Evolutionary conservation across 1,284 basidiomycete genomes (phyloP), one percentile per base, ranked within the genome.

Genomic region (Rhizoctonia solani): DNA sequence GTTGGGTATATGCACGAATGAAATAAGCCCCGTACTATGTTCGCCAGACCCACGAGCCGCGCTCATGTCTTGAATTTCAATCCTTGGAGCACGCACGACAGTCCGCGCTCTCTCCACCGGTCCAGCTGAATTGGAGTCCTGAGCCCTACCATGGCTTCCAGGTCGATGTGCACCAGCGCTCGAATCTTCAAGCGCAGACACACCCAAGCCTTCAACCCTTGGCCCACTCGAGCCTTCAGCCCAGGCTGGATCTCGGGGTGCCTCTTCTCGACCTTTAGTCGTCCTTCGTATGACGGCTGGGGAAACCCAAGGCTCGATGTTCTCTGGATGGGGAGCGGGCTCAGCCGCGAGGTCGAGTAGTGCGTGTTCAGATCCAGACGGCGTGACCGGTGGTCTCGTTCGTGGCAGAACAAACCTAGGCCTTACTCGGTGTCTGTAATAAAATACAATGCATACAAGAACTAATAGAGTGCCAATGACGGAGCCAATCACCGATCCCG

Each of bases 281-380:
- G 59, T 9, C 3, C 49, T 21, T 19, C 25, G 44, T 5, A 42
- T 37, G 6, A 37, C 47, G 11, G 25, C 29, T 14, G 46, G 59
- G 14, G 23, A 46, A 13, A 63, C 39, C 59, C 59, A 63, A 8
- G 59, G 59, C 49, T 63, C 59, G 32, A 63, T 53, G 19, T 50
- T 63, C 25, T 29, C 21, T 16, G 59, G 59, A 32, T 63, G 59
- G 14, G 59, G 47, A 4, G n/a, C 37, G 3, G 59, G 59, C n/a
- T 53, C 59, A 4, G 59, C 59, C 1, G 59, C 25, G 8, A 63
- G 49, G 25, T 63, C 59, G 25, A 63, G 23, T 1, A 63, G 59
- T 11, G 47, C 59, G 25, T 63, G 47, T 14, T 30, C n/a, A 16
- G 59, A 63, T n/a, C 27, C 37, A 14, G 58, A 50, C 11, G 32